Conservation (phyloP, 306 rosid species). For the Inga leiocalycina region DNA sequence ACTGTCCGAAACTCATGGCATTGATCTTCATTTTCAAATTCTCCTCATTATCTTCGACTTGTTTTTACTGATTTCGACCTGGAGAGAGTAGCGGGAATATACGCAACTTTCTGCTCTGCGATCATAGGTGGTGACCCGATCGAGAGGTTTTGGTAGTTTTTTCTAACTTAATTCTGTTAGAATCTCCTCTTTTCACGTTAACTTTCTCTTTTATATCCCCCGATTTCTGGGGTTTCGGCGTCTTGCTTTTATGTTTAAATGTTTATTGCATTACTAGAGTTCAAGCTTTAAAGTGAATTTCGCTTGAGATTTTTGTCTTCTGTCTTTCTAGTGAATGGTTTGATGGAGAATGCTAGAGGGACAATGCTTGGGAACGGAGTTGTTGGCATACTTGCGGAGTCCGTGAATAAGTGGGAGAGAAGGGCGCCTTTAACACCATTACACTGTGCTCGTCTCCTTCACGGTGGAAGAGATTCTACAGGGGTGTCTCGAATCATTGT, state of each 20-base stretch:
- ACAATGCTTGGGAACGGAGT: slow-evolving; percentile 89
- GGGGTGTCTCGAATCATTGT: slow-evolving; percentile 74
- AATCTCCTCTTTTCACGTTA: not conserved
- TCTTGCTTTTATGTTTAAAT: not conserved
- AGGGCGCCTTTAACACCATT: slow-evolving; percentile 86
- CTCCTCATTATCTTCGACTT: not conserved
- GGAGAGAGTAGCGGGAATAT: not conserved
- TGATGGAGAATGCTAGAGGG: not conserved
- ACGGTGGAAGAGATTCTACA: slow-evolving; percentile 47
- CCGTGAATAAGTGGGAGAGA: slow-evolving; percentile 92
- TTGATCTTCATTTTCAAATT: not conserved
- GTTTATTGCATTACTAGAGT: not conserved
- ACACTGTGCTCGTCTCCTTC: slow-evolving; percentile 87
- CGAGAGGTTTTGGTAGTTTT: not conserved
- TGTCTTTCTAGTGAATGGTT: not conserved
- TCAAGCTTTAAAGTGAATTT: not conserved
- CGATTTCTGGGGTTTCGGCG: not conserved
- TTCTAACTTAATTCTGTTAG: not conserved
- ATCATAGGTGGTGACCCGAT: not conserved
- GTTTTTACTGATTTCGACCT: not conserved
- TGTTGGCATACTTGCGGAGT: slow-evolving; percentile 81
- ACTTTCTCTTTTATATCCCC: not conserved
- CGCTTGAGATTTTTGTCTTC: not conserved
- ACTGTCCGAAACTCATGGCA: not conserved
- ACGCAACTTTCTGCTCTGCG: not conserved